These are phyloP conservation scores for Lipomyces orientalis DNA, from an alignment of 805 yeast species.

Conservation along the genomic window DNA sequence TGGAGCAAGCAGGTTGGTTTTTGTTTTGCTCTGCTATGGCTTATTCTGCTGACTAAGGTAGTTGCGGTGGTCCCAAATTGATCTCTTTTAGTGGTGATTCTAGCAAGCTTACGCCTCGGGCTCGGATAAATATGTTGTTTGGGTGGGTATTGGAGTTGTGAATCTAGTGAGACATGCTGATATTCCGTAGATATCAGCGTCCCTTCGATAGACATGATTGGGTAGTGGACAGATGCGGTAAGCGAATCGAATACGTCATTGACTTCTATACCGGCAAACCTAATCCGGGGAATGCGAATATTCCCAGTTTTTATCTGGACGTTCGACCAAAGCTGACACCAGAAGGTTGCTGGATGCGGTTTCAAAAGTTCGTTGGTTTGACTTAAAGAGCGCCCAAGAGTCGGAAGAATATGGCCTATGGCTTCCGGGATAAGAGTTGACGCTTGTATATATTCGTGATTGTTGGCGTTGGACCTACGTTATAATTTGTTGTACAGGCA, in stretches of 20 bases:
- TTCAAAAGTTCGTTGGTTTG: conserved; percentile 65
- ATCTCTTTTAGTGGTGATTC: conserved; percentile 91
- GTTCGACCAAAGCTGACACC: conserved; percentile 86
- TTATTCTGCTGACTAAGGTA: conserved; percentile 13
- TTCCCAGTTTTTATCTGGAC: conserved; percentile 75
- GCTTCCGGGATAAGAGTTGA: neutral
- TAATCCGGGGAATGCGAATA: conserved; percentile 52
- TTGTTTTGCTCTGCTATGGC: neutral
- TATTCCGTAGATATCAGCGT: conserved; percentile 50
- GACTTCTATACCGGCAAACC: conserved; percentile 79
- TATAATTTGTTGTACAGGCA: neutral
- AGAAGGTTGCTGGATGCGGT: conserved; percentile 80
- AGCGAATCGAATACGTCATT: conserved; percentile 82
- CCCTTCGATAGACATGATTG: conserved; percentile 99
- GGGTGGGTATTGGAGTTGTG: conserved; percentile 44
- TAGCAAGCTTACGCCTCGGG: conserved; percentile 84
- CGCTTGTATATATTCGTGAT: conserved; percentile 1
- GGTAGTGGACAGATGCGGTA: conserved; percentile 86
- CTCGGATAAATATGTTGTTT: conserved; percentile 66
- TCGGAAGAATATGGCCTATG: neutral
- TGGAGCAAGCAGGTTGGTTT: conserved; percentile 47
- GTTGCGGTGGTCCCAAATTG: conserved; percentile 83
- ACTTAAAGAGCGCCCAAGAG: conserved; percentile 25
- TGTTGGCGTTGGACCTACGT: conserved; percentile 1
- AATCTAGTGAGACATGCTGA: neutral